Evolutionary conservation across 148 eudicot genomes (phyloP), one percentile per base, ranked within the genome.

Genomic region (Diospyros kaki): DNA sequence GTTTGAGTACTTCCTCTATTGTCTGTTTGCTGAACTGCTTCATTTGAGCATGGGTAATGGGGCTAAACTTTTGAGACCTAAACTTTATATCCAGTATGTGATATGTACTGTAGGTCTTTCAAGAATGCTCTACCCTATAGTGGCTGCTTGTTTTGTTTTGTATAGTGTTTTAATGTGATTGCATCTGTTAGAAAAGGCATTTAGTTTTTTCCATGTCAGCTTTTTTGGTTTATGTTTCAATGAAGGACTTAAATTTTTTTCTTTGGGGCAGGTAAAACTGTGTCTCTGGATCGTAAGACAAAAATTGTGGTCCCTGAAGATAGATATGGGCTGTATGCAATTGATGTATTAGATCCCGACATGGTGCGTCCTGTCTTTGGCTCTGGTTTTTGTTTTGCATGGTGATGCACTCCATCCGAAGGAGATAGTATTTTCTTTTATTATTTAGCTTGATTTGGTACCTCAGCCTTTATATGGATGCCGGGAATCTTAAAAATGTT

Each of bases 261-360:
- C 0, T 75, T 43, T 73, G 74, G 58, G 64, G 72, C 87, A 94
- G 98, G 98, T 83, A 87, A 84, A 80, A 88, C 96, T 0, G 84
- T 83, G 72, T 85, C 87, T 63, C 81, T 95, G 76, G 94, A 95
- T 82, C 85, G 84, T 17, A 82, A 83, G 51, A 82, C 91, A 17
- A 88, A 76, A 66, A 81, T 95, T 77, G 78, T 73, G 76, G 93
- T 95, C 40, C 99, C 99, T 48, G 87, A 95, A 64, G 97, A 95
- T 73, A 84, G 97, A 83, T 62, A 88, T 80, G 99, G 99, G 73
- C 75, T 95, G 61, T 84, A 88, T 85, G 99, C 99, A 72, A 93
- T 95, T 86, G 99, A 95, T 81, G 77, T 82, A 66, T 87, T 95
- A 80, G 99, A 92, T 77, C 99, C 97, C 56, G 97, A 92, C 76